Conservation (phyloP, 2,329 filamentous ascomycete species). For the Phaeosphaeriaceae sp. region DNA sequence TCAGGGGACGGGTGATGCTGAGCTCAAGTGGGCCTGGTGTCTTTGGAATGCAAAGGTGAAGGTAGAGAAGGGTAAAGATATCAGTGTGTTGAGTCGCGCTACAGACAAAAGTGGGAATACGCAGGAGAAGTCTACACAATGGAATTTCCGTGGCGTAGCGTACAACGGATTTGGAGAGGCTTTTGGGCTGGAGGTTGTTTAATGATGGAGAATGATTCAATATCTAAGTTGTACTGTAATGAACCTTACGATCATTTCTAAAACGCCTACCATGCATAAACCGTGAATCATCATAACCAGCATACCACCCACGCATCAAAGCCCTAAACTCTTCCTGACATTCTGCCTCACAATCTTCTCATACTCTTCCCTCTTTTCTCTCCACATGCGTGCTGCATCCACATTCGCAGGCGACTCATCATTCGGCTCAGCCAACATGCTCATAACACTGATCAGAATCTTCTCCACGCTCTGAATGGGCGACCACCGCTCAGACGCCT, state of each 20-base stretch:
- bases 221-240: background rate
- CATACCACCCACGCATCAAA: constrained; percentile 24
- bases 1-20: constrained; percentile 25
- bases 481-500: constrained; percentile 87
- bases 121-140: constrained; percentile 57
- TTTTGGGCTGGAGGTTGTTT: constrained; percentile 55
- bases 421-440: constrained; percentile 89
- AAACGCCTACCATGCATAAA: constrained; percentile 21
- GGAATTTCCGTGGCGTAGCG: constrained; percentile 66
- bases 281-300: constrained; percentile 8
- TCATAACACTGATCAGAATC: constrained; percentile 90
- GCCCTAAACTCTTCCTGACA: constrained; percentile 46
- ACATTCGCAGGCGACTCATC: constrained; percentile 95
- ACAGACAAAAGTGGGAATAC: constrained; percentile 61
- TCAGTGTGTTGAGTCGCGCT: constrained; percentile 60
- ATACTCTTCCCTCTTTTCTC: constrained; percentile 81
- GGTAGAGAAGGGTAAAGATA: constrained; percentile 50
- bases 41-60: constrained; percentile 59
- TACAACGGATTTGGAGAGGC: constrained; percentile 67
- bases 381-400: constrained; percentile 86
- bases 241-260: background rate
- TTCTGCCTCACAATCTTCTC: constrained; percentile 73
- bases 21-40: constrained; percentile 63
- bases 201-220: background rate
- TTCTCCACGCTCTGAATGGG: constrained; percentile 96